Evolutionary conservation across 106 monocot species (phyloP).

Genomic region (Cymbidium sinense): DNA sequence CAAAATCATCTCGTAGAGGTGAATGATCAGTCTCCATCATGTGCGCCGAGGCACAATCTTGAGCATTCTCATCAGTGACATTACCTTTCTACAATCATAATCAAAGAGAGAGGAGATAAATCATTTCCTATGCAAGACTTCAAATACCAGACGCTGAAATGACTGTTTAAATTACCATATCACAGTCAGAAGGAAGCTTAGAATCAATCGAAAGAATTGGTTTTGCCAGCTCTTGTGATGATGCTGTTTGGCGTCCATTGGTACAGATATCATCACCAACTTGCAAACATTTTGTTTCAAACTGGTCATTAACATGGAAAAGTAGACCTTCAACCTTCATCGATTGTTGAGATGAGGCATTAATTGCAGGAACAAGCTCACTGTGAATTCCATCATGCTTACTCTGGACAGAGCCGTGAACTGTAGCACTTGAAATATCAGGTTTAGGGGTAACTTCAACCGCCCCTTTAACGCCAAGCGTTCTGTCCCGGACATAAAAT

Average conservation of each 20-base stretch:
- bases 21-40: not conserved
- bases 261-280: constrained; percentile 3
- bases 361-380: not conserved
- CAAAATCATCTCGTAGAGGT: not conserved
- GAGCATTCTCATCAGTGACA: too few relatives aligned
- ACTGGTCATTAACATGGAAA: not conserved
- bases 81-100: constrained; percentile 1
- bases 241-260: constrained; percentile 5
- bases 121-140: not conserved
- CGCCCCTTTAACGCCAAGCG: constrained; percentile 26
- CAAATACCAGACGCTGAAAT: not conserved
- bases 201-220: not conserved
- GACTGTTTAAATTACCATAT: not conserved
- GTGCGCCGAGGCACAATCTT: too few relatives aligned
- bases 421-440: constrained; percentile 16
- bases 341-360: not conserved
- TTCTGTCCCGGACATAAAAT: constrained; percentile 86
- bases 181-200: not conserved
- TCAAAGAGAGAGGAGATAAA: not conserved
- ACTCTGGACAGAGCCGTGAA: not conserved
- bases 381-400: not conserved
- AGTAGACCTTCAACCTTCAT: too few relatives aligned
- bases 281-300: constrained; percentile 19
- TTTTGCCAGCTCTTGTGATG: constrained; percentile 7
- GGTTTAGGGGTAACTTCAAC: constrained; percentile 22